These are phyloP conservation scores for Spencermartinsiella europaea DNA, from an alignment of 805 yeast species.

Conservation along the genomic window DNA sequence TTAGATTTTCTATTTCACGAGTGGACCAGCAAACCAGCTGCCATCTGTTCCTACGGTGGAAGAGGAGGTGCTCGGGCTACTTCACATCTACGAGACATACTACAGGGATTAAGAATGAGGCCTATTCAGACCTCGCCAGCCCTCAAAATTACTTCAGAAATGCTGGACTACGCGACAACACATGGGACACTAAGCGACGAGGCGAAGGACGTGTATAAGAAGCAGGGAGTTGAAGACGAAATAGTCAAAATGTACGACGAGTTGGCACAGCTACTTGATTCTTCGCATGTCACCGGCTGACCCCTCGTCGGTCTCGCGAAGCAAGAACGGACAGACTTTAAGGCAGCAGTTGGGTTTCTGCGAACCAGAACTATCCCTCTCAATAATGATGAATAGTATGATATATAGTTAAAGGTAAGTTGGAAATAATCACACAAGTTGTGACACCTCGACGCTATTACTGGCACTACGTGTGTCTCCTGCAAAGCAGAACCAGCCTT, in stretches of 20 bases:
- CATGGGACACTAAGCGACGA: not conserved
- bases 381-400: no score
- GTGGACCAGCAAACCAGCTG: constrained; percentile 34
- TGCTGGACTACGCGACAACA: not conserved
- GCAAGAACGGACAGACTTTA: no score
- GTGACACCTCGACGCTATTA: no score
- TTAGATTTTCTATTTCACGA: constrained; percentile 34
- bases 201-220: not conserved
- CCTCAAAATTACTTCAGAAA: not conserved
- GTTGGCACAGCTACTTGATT: not conserved
- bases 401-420: no score
- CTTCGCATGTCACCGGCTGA: no score
- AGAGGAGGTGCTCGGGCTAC: constrained; percentile 30
- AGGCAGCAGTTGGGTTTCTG: no score
- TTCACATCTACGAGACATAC: constrained; percentile 20
- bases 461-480: no score
- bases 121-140: not conserved
- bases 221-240: not conserved
- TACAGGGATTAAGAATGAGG: constrained; percentile 8
- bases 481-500: no score
- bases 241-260: not conserved
- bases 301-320: no score
- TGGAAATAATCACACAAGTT: no score
- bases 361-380: no score
- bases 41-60: constrained; percentile 32